Percentiles rank a stretch among this genome's conserved stretches.
These are phyloP conservation scores for Stygiomarasmius scandens DNA, from an alignment of 1,284 basidiomycete species.

Conservation along the genomic window DNA sequence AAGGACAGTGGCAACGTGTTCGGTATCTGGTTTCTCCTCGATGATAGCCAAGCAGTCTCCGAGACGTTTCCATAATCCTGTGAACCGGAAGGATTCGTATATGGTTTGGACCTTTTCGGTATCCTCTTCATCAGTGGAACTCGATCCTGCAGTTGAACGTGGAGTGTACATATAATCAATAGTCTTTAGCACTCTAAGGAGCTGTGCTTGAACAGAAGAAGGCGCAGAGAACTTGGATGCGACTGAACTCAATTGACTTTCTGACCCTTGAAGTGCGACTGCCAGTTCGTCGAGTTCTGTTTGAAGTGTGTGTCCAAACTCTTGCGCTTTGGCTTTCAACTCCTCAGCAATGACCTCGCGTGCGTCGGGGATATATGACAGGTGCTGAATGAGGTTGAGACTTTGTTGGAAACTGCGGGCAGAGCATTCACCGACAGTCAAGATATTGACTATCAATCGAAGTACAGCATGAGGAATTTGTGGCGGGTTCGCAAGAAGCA, in stretches of 20 bases:
- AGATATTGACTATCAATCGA: conserved; percentile 89
- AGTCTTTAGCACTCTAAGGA: conserved; percentile 91
- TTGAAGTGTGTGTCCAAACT: conserved; percentile 77
- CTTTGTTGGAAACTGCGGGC: conserved; percentile 92
- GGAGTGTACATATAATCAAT: conserved; percentile 94
- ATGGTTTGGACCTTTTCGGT: conserved; percentile 83
- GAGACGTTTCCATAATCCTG: conserved; percentile 82
- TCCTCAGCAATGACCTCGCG: conserved; percentile 88
- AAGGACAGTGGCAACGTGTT: conserved; percentile 88
- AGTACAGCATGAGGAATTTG: conserved; percentile 82
- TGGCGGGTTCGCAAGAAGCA: conserved; percentile 72
- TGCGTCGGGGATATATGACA: conserved; percentile 85
- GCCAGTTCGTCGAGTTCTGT: conserved; percentile 80
- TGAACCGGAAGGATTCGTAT: conserved; percentile 88
- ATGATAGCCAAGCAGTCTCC: conserved; percentile 85
- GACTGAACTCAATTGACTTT: conserved; percentile 64
- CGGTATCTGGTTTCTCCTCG: conserved; percentile 78
- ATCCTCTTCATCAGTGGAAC: conserved; percentile 51
- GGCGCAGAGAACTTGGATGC: conserved; percentile 90
- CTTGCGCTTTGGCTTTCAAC: conserved; percentile 81
- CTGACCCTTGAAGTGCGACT: conserved; percentile 55
- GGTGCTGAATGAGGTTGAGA: conserved; percentile 85
- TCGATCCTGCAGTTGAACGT: conserved; percentile 44
- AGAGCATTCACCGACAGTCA: conserved; percentile 95
- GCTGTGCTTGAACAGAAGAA: conserved; percentile 90